Evolutionary conservation across 148 eudicot species (phyloP).

Genomic region (Rhododendron molle): DNA sequence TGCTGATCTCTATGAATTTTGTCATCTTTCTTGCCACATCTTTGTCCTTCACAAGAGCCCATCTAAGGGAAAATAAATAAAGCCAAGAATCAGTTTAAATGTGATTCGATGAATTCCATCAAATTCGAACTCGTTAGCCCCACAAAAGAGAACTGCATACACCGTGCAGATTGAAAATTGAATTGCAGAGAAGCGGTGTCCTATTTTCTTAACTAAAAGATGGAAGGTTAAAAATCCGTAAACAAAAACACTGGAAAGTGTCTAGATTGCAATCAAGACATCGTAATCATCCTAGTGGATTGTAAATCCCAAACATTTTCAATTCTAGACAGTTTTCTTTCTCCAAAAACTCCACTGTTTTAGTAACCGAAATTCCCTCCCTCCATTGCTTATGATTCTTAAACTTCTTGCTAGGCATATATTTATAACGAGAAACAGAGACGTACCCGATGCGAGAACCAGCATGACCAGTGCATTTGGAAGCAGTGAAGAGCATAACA

Average conservation of each 20-base stretch:
- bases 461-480: constrained; percentile 89
- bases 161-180: background rate
- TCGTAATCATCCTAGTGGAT: background rate
- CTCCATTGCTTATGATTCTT: background rate
- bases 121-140: background rate
- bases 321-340: background rate
- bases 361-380: background rate
- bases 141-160: background rate
- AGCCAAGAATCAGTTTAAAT: background rate
- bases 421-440: background rate
- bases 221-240: background rate
- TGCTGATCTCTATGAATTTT: constrained; percentile 54
- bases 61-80: constrained; percentile 28
- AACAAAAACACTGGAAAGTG: background rate
- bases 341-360: background rate
- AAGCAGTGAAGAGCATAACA: constrained; percentile 72
- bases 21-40: constrained; percentile 63
- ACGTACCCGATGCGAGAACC: constrained; percentile 84
- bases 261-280: background rate
- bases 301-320: background rate
- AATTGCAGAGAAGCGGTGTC: background rate
- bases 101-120: background rate
- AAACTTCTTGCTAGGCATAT: background rate
- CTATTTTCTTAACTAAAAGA: background rate
- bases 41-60: constrained; percentile 87